Evolutionary conservation across 176 grass and related monocot species (phyloP).

Genomic region (Melocanna baccifera): DNA sequence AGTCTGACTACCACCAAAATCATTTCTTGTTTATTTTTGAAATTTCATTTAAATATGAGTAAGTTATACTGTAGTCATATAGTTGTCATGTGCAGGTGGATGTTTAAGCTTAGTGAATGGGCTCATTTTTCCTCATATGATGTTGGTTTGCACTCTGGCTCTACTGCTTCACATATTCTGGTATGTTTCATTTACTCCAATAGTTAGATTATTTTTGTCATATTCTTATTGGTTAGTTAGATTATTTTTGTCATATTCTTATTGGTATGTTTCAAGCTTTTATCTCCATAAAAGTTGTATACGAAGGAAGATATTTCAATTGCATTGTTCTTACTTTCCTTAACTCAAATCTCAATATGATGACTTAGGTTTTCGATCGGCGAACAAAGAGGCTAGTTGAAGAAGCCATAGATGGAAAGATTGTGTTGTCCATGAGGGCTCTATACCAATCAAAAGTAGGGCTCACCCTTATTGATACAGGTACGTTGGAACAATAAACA

Average conservation of each 20-base stretch:
- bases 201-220: constrained; percentile 21
- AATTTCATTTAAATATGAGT: constrained; percentile 12
- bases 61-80: constrained; percentile 25
- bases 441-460: constrained; percentile 96
- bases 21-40: neutral
- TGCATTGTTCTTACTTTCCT: constrained; percentile 5
- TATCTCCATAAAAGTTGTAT: neutral
- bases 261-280: neutral
- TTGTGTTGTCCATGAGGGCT: constrained; percentile 90
- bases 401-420: constrained; percentile 93
- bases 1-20: neutral
- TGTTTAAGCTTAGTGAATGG: constrained; percentile 99
- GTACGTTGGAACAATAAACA: constrained; percentile 31
- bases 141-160: constrained; percentile 86
- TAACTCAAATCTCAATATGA: constrained; percentile 6
- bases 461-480: constrained; percentile 83
- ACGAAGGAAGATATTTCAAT: neutral
- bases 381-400: constrained; percentile 83
- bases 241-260: constrained; percentile 26
- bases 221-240: constrained; percentile 12
- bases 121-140: constrained; percentile 81
- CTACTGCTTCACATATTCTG: constrained; percentile 89
- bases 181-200: constrained; percentile 35
- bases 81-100: constrained; percentile 63
- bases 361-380: constrained; percentile 80